Evolutionary conservation across 73 alveolate species (phyloP).

Genomic region (Halteria grandinella): DNA sequence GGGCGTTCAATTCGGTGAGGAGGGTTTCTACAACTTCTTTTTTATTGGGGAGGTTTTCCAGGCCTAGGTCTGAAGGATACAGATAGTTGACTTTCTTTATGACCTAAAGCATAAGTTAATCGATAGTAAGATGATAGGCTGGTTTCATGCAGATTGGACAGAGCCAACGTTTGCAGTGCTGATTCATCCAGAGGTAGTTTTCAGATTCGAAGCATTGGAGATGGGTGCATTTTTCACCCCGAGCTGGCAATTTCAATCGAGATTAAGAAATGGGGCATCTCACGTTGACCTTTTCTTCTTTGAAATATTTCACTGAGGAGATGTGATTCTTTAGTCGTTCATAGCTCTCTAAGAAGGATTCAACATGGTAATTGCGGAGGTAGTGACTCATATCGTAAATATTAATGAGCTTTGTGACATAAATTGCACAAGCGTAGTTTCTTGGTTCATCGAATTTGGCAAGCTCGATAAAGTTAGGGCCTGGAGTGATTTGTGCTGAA

Average conservation of each 20-base stretch:
- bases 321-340: too few species aligned
- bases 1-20: too few species aligned
- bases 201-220: conserved; percentile 56
- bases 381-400: conserved; percentile 1
- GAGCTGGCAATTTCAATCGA: conserved; percentile 32
- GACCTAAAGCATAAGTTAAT: conserved; percentile 11
- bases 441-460: conserved; percentile 16
- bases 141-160: conserved; percentile 56
- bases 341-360: conserved; percentile 5
- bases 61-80: too few species aligned
- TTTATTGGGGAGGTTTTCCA: too few species aligned
- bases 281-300: too few species aligned
- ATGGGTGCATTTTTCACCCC: conserved; percentile 62
- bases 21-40: too few species aligned
- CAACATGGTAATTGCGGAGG: not conserved
- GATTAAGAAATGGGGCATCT: conserved; percentile 46
- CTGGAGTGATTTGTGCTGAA: not conserved
- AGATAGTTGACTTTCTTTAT: too few species aligned
- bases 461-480: conserved; percentile 12
- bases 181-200: conserved; percentile 26
- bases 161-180: conserved; percentile 22
- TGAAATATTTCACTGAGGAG: too few species aligned
- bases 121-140: conserved; percentile 1
- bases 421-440: conserved; percentile 27
- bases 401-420: not conserved